phyloP scores from a whole-genome alignment of 495 filamentous ascomycete species.

The Bacidia gigantensis region DNA sequence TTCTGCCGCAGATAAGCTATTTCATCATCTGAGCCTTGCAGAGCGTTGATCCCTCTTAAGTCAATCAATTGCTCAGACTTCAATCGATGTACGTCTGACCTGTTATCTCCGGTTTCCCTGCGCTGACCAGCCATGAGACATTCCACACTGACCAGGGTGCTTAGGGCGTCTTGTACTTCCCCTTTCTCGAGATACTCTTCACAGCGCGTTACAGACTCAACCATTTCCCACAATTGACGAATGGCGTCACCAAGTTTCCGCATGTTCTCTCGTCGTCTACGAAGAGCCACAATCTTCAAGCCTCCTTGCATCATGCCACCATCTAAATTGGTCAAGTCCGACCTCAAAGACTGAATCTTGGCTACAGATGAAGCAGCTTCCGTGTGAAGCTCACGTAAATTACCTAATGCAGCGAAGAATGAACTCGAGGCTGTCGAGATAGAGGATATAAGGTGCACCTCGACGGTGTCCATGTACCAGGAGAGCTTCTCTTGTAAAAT shows the following conservation, averaged over 20 bases:
- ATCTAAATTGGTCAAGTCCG: constrained; percentile 68
- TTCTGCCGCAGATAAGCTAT: constrained; percentile 59
- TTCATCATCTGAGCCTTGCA: constrained; percentile 67
- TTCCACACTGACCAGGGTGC: constrained; percentile 62
- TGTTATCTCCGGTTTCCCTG: constrained; percentile 20
- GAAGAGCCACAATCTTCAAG: constrained; percentile 70
- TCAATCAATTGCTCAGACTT: constrained; percentile 40
- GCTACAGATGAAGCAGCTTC: constrained; percentile 87
- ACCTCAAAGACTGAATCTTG: constrained; percentile 66
- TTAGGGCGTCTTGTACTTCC: constrained; percentile 64
- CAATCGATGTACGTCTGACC: constrained; percentile 16
- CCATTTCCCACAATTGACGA: constrained; percentile 64
- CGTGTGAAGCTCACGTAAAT: constrained; percentile 74
- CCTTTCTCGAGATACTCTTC: constrained; percentile 71
- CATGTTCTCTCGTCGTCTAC: constrained; percentile 71
- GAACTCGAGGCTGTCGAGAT: constrained; percentile 91
- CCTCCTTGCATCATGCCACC: constrained; percentile 77
- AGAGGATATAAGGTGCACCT: constrained; percentile 91
- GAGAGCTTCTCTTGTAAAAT: constrained; percentile 98
- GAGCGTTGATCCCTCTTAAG: constrained; percentile 61
- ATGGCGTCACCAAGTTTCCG: constrained; percentile 69
- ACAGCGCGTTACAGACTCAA: constrained; percentile 60
- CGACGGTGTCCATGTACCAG: constrained; percentile 99
- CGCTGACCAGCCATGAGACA: constrained; percentile 59
- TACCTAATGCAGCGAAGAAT: constrained; percentile 92